A percentile compares a stretch with the other conserved stretches of the same genome.
These are phyloP conservation scores for Boletus sp. DNA, from an alignment of 768 basidiomycete species.

Conservation along the genomic window DNA sequence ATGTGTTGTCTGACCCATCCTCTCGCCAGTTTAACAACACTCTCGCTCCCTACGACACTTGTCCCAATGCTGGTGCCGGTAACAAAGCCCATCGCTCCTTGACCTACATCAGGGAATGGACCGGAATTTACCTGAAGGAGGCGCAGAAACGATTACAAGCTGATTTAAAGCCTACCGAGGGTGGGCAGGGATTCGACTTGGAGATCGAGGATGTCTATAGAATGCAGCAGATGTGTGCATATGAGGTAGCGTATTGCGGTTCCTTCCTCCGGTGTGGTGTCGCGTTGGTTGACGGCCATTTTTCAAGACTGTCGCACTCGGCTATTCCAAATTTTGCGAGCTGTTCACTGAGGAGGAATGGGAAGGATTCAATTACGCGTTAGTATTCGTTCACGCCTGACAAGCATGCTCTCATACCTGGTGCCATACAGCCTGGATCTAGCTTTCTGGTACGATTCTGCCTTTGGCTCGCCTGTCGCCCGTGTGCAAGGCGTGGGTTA, in stretches of 20 bases:
- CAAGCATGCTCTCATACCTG: neutral
- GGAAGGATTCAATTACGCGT: slow-evolving; percentile 91
- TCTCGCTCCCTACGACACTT: slow-evolving; percentile 81
- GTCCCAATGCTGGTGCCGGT: slow-evolving; percentile 55
- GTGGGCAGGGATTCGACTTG: slow-evolving; percentile 52
- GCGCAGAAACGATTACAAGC: slow-evolving; percentile 60
- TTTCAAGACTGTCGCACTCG: slow-evolving; percentile 81
- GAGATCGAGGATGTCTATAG: slow-evolving; percentile 67
- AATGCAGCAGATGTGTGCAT: slow-evolving; percentile 83
- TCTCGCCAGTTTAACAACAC: slow-evolving; percentile 71
- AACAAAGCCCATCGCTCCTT: slow-evolving; percentile 56
- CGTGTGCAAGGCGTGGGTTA: slow-evolving; percentile 78
- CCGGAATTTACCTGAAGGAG: slow-evolving; percentile 63
- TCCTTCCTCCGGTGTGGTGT: neutral
- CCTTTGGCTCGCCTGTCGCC: slow-evolving; percentile 80
- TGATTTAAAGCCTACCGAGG: slow-evolving; percentile 37
- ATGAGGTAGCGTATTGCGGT: slow-evolving; percentile 52
- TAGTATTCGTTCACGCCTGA: slow-evolving; percentile 24
- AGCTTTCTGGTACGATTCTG: slow-evolving; percentile 54
- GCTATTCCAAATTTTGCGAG: slow-evolving; percentile 88
- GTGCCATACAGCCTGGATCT: slow-evolving; percentile 17
- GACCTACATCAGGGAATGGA: slow-evolving; percentile 65
- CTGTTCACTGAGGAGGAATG: slow-evolving; percentile 91
- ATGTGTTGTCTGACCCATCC: neutral
- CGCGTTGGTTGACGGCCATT: neutral